Evolutionary conservation across 305 asterid species (phyloP), one percentile per base, ranked within the genome.

Genomic region (Solanum hybrid): DNA sequence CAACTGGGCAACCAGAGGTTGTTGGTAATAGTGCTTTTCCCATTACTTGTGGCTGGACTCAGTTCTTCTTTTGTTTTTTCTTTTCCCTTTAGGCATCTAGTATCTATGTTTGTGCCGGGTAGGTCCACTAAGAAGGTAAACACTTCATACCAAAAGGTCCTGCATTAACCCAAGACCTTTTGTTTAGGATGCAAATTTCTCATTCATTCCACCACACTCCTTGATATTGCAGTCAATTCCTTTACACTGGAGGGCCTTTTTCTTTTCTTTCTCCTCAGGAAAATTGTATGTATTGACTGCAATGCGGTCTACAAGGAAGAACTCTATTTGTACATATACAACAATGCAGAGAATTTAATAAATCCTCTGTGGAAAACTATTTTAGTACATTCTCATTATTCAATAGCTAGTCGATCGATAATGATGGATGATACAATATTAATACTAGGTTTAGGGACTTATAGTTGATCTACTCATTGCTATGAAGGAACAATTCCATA

Each of bases 401-500:
- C 88, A 86, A 64, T 87, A 71, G 26, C 89, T 37, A 87, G 32
- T 73, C n/a, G 80, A 64, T 88, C 7, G 22, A 88, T 35, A 82
- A 64, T 60, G 81, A 79, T 79, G 11, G 35, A 88, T 38, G 86
- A 32, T 85, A 56, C 87, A 56, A 56, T 85, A 56, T 32, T 31
- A 31, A 56, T 85, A 10, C 73, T 85, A 85, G 75, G 76, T 85
- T 85, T 51, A 56, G 76, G 32, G 22, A 85, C 32, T 85, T 31
- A 38, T 31, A 56, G 75, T 85, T 85, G 76, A 85, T 56, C 76
- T 56, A 20, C 31, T 84, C 20, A 31, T 71, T 42, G 12, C 40
- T 35, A 95, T 1, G 96, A 93, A 3, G 96, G 95, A 8, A 96
- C 97, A 56, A 94, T 90, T 71, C 98, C 94, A 88, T 92, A 95